Evolutionary conservation across 2,329 filamentous ascomycete genomes (phyloP).

Genomic region (Diaporthe humulicola): DNA sequence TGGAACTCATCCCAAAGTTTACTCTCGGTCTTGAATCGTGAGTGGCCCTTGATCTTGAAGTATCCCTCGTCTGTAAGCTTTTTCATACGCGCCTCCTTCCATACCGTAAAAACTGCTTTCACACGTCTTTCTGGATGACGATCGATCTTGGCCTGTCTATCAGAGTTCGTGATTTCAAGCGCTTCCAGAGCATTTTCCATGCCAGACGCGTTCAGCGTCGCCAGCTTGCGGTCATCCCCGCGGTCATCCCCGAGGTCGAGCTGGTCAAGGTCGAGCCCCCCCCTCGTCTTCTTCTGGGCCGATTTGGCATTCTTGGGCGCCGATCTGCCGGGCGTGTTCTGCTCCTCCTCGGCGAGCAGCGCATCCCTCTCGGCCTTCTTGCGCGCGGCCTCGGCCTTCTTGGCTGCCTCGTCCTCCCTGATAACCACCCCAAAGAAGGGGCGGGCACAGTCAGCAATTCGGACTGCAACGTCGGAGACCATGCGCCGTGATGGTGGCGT

Average conservation of each 20-base stretch:
- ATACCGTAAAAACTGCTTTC: constrained; percentile 87
- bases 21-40: not conserved
- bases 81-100: constrained; percentile 87
- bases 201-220: constrained; percentile 82
- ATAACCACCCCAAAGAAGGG: not conserved
- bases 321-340: constrained; percentile 67
- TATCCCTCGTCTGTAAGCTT: constrained; percentile 73
- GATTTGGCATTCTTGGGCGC: constrained; percentile 77
- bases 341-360: constrained; percentile 86
- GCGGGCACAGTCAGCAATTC: constrained; percentile 25
- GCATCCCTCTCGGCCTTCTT: constrained; percentile 96
- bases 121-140: constrained; percentile 89
- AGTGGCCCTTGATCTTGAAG: not conserved
- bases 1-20: constrained; percentile 93
- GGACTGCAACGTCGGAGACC: not conserved
- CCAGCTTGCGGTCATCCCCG: constrained; percentile 59
- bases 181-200: constrained; percentile 96
- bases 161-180: constrained; percentile 72
- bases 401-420: constrained; percentile 87
- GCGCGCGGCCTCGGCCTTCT: constrained; percentile 83
- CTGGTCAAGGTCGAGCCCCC: constrained; percentile 79
- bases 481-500: not conserved
- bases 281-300: constrained; percentile 76
- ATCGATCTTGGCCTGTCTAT: constrained; percentile 78
- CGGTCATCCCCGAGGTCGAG: constrained; percentile 65